Base-by-base conservation (phyloP, 345 rosid genomes). In the Heritiera fomes region DNA sequence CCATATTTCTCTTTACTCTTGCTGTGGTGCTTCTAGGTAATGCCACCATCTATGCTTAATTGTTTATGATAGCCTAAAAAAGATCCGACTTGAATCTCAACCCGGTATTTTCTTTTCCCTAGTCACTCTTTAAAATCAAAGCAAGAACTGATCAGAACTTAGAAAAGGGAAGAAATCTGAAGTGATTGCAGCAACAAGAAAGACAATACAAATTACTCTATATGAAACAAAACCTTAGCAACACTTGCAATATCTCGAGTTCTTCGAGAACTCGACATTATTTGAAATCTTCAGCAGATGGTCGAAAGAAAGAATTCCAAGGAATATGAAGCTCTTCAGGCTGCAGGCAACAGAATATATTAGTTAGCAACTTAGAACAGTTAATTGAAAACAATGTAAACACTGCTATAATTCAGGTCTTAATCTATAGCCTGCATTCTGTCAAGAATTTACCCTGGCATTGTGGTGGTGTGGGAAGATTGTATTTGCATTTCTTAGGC, bases 401-500 rank as follows among this genome's bases (percentile, higher is more conserved):
- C 6, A 52, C 2, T 5, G 7, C n/a, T 17, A 11, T 4, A 5
- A 41, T 41, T 41, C 43, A 41, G 43, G 43, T 41, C 6, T 41
- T 41, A 41, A 41, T 55, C 59, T 1, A 6, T 55, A 55, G 4
- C 18, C 59, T 11, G 59, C 14, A 55, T 11, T 5, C 0, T 32
- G 20, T 58, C 4, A 13, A 28, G 20, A 46, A 23, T 50, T 78
- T 75, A 82, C 87, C 77, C 61, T 23, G 38, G 83, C 92, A 89
- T 76, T 63, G n/a, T 30, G 77, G 87, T 71, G 87, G 89, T 13
- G 83, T 71, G 23, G 61, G 73, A 69, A 86, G 70, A 73, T 88
- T 86, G 75, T 88, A 89, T 73, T 87, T 86, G 60, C 97, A 90
- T 66, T 85, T 87, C 50, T 76, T 40, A 14, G 87, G 87, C 81